Percentiles rank a stretch among this genome's conserved stretches.
These are phyloP conservation scores for Ophiosphaerella herpotricha DNA, from an alignment of 2,329 filamentous ascomycete species.

Conservation along the genomic window DNA sequence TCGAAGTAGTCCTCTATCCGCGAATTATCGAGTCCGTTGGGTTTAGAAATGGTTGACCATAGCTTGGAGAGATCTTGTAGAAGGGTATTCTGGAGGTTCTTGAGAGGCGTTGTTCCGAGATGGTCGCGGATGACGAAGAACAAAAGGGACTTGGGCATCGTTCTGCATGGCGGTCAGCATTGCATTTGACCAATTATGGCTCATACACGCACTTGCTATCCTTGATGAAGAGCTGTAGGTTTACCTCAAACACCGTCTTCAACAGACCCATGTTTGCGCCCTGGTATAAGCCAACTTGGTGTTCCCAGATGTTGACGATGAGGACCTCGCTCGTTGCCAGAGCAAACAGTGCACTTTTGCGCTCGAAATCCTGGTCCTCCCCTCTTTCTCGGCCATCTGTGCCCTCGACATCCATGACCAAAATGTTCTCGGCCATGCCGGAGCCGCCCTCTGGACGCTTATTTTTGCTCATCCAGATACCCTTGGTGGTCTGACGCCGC, in stretches of 20 bases:
- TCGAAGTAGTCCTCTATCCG: constrained; percentile 97
- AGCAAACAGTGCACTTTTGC: constrained; percentile 96
- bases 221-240: constrained; percentile 94
- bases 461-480: constrained; percentile 99
- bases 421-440: constrained; percentile 92
- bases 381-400: constrained; percentile 95
- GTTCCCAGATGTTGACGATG: constrained; percentile 99
- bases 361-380: constrained; percentile 98
- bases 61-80: constrained; percentile 89
- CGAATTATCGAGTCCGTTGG: constrained; percentile 82
- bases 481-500: constrained; percentile 95
- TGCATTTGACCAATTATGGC: not conserved
- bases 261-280: constrained; percentile 98
- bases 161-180: constrained; percentile 57
- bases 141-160: constrained; percentile 84
- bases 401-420: constrained; percentile 99
- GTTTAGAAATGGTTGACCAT: constrained; percentile 92
- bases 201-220: constrained; percentile 74
- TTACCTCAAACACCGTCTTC: constrained; percentile 99
- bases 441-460: constrained; percentile 61
- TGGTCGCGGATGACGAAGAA: constrained; percentile 99
- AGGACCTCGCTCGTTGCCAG: constrained; percentile 96
- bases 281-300: constrained; percentile 96
- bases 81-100: constrained; percentile 87
- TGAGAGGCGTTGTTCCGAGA: constrained; percentile 85